phyloP scores from a whole-genome alignment of 306 rosid genomes.

The Pyrus communis region DNA sequence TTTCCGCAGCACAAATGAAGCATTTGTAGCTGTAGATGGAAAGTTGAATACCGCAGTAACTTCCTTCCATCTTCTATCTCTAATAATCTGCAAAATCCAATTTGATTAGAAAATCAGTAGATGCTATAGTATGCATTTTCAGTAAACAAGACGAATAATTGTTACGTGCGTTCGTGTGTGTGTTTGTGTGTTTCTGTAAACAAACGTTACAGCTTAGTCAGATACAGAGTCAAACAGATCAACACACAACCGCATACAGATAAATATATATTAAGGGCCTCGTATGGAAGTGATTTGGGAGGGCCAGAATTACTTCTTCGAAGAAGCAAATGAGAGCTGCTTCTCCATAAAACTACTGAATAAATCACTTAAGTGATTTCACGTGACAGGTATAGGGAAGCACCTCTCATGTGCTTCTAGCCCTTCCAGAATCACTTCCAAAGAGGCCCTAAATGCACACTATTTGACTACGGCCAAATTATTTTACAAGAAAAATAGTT shows the following conservation, averaged over 20 bases:
- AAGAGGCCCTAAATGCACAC: not conserved
- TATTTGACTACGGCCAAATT: not conserved
- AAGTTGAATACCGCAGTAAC: constrained; percentile 76
- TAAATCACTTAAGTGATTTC: too few species aligned
- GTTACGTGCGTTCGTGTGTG: not conserved
- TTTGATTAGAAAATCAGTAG: constrained; percentile 8
- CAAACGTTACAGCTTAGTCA: not conserved
- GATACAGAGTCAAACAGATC: not conserved
- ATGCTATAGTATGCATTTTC: not conserved
- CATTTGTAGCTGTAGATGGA: constrained; percentile 93
- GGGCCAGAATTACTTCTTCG: too few species aligned
- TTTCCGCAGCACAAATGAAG: constrained; percentile 84
- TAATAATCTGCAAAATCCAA: constrained; percentile 47
- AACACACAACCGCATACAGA: not conserved
- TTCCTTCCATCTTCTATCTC: constrained; percentile 88
- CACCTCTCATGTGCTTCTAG: too few species aligned
- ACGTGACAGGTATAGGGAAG: too few species aligned
- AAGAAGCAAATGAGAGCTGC: too few species aligned
- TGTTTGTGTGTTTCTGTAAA: not conserved
- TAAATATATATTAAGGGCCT: not conserved
- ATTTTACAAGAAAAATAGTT: not conserved
- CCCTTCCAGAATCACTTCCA: too few species aligned
- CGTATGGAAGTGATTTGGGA: too few species aligned
- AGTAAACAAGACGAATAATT: not conserved
- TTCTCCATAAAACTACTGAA: too few species aligned